Base-by-base conservation (phyloP, 306 rosid genomes). In the Castanospermum australe region DNA sequence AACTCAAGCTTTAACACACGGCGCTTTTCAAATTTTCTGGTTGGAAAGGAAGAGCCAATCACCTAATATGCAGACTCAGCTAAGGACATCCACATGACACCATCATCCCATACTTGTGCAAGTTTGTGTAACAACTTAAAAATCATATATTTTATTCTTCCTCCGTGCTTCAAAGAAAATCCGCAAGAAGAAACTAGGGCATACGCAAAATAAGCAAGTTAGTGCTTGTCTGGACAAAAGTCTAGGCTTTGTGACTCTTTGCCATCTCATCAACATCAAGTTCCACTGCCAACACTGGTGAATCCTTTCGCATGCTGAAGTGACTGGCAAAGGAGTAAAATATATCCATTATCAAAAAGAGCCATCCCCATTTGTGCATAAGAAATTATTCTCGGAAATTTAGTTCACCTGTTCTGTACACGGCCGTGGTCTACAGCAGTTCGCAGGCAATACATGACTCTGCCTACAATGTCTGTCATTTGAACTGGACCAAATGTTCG, bases 371-470 rank as follows among this genome's bases (percentile, higher is more conserved):
- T 32, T 7, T 36, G 33, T 5, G 60, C 64, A 47, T 70, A 82
- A 33, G 71, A 14, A 77, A 67, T 50, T 41, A 63, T 42, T 39
- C 52, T 68, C 22, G 82, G 73, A 55, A 73, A 65, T 69, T 78
- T 33, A 44, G 72, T 80, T 88, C 50, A 88, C 99, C 97, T 91
- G 81, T 96, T 96, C 84, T 91, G 89, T 77, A 96, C 88, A 3
- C 93, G 98, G 66, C 98, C 97, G 66, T 96, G 99, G 86, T 96
- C 99, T 79, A 93, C 98, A 5, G 97, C 98, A 25, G 89, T 88
- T 69, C 94, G 87, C 76, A 96, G 79, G 82, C 93, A 91, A 85
- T 96, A 96, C 71, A 96, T 84, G 85, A 87, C 99, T 86, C 99
- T 91, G 78, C 99, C 99, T 36, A 90, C 93, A 54, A 96, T 89